These are phyloP conservation scores for Pseudogymnoascus sp. DNA, from an alignment of 2,329 filamentous ascomycete genomes.

Conservation along the genomic window DNA sequence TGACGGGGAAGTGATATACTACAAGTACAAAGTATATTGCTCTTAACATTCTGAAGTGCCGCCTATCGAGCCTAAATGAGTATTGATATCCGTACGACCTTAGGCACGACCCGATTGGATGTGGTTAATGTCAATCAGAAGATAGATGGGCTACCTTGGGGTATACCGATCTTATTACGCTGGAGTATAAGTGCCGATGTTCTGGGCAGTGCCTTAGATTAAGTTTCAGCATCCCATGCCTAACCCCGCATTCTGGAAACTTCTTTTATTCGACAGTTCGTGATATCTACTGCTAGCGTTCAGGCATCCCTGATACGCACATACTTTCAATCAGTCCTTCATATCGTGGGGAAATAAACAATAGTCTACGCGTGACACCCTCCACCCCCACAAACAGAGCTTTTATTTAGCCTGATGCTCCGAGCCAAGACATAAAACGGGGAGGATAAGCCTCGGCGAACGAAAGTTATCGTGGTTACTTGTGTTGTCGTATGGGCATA, in stretches of 20 bases:
- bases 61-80: background rate
- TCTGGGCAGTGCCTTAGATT: background rate
- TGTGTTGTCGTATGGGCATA: background rate
- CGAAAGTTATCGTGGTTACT: background rate
- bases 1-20: background rate
- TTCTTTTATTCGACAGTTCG: background rate
- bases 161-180: background rate
- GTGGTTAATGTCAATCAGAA: background rate
- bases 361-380: background rate
- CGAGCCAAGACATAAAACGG: background rate
- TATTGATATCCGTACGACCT: background rate
- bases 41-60: background rate
- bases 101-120: background rate
- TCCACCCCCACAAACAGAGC: background rate
- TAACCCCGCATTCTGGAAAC: background rate
- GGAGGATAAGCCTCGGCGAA: background rate
- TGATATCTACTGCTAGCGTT: background rate
- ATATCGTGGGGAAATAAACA: background rate
- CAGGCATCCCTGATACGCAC: background rate
- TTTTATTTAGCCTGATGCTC: background rate
- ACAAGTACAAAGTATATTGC: background rate
- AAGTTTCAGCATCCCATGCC: background rate
- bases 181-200: background rate
- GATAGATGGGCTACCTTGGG: background rate
- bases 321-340: background rate